Conservation (phyloP, 192 early-diverging fungal species). For the Coemansia sp. region DNA sequence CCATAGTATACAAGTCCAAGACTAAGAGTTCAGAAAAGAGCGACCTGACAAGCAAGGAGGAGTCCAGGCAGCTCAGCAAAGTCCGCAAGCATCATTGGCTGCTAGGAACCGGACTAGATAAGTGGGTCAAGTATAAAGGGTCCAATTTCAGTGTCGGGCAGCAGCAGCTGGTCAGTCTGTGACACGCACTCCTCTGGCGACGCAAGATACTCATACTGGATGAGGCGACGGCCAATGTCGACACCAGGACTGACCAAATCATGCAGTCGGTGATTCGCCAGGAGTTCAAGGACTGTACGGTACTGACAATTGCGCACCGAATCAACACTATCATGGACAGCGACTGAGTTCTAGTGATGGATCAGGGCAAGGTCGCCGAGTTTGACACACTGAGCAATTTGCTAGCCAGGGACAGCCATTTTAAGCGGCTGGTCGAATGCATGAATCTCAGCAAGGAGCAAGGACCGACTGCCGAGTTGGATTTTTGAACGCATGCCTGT, state of each 20-base stretch:
- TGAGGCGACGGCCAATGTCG: slow-evolving; percentile 70
- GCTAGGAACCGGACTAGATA: slow-evolving; percentile 15
- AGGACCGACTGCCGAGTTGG: neutral
- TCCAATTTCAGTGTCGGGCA: slow-evolving; percentile 75
- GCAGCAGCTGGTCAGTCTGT: slow-evolving; percentile 63
- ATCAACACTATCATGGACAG: slow-evolving; percentile 67
- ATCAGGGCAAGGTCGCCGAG: slow-evolving; percentile 34
- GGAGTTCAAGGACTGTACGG: slow-evolving; percentile 33
- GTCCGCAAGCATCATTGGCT: slow-evolving; percentile 1
- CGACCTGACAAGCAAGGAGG: no score
- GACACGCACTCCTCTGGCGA: slow-evolving; percentile 66
- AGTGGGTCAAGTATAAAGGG: slow-evolving; percentile 51
- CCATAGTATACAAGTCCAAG: no score
- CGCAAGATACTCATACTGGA: slow-evolving; percentile 77
- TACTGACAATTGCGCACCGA: slow-evolving; percentile 74
- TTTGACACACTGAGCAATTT: slow-evolving; percentile 26
- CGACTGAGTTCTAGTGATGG: slow-evolving; percentile 65
- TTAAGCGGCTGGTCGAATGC: slow-evolving; percentile 18
- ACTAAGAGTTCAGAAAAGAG: no score
- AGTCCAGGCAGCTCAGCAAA: no score
- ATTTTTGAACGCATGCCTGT: no score
- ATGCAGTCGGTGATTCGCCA: slow-evolving; percentile 67
- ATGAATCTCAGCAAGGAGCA: slow-evolving; percentile 7
- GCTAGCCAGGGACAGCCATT: slow-evolving; percentile 8
- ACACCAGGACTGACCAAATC: slow-evolving; percentile 58